These are phyloP conservation scores for Medicago arabica DNA, from an alignment of 306 rosid genomes.

Conservation along the genomic window DNA sequence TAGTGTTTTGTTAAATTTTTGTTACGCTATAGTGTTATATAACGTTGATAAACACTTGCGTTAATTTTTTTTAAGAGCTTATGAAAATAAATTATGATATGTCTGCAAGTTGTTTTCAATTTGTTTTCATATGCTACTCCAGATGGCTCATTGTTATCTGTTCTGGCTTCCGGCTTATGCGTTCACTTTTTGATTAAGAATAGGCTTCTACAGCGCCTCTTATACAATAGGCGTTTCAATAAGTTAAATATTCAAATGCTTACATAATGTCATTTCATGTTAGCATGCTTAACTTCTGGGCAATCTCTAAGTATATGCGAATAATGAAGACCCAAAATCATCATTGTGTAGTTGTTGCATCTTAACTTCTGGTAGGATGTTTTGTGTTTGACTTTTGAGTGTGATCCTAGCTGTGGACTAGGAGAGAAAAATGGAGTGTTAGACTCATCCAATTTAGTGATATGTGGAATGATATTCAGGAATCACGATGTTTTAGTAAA, in stretches of 20 bases:
- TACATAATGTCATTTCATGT: not conserved
- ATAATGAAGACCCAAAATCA: not conserved
- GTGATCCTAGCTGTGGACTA: not conserved
- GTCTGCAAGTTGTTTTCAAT: not conserved
- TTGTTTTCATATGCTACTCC: not conserved
- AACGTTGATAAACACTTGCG: not conserved
- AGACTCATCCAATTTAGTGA: not conserved
- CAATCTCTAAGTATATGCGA: not conserved
- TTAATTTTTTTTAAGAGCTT: not conserved
- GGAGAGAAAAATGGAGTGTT: not conserved
- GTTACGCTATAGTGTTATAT: not conserved
- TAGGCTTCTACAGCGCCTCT: not conserved
- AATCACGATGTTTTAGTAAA: not conserved
- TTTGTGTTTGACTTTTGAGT: not conserved
- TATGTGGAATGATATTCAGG: not conserved
- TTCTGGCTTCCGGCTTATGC: not conserved
- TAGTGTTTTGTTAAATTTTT: not conserved
- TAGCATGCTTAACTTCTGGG: not conserved
- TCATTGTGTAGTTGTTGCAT: not conserved
- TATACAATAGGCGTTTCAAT: not conserved
- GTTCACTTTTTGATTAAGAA: not conserved
- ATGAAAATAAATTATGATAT: not conserved
- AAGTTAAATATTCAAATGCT: not conserved
- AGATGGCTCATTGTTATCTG: not conserved
- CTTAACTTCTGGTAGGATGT: not conserved